These are phyloP conservation scores for Gliomastix tumulicola DNA, from an alignment of 2,329 filamentous ascomycete species.

Conservation along the genomic window DNA sequence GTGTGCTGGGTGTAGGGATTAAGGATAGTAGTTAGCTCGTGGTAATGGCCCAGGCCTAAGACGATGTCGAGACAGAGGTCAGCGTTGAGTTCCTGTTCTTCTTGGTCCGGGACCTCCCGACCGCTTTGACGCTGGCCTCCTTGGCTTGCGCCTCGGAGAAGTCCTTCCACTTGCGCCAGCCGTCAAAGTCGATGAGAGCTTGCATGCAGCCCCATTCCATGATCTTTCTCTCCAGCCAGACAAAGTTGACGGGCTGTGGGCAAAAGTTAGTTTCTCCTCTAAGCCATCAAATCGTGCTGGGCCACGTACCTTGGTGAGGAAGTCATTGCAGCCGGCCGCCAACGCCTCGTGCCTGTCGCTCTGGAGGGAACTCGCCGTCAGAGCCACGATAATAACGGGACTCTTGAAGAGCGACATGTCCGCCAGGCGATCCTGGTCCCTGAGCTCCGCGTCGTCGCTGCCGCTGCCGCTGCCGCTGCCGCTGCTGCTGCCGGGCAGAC, in stretches of 20 bases:
- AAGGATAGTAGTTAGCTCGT: too few relatives aligned
- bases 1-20: too few relatives aligned
- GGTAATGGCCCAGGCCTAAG: too few relatives aligned
- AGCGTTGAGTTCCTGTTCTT: slow-evolving; percentile 25
- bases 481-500: slow-evolving; percentile 37
- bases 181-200: slow-evolving; percentile 95
- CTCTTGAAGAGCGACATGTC: slow-evolving; percentile 78
- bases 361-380: slow-evolving; percentile 90
- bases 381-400: slow-evolving; percentile 93
- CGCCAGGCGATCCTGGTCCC: slow-evolving; percentile 62
- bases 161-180: slow-evolving; percentile 96
- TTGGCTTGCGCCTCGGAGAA: slow-evolving; percentile 39
- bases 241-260: slow-evolving; percentile 83
- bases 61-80: too few relatives aligned
- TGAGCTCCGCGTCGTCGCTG: slow-evolving; percentile 28
- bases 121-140: slow-evolving; percentile 32
- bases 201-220: slow-evolving; percentile 99
- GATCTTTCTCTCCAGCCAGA: slow-evolving; percentile 95
- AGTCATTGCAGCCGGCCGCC: slow-evolving; percentile 95
- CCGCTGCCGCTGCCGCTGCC: too few relatives aligned
- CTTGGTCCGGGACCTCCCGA: slow-evolving; percentile 24
- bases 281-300: too few relatives aligned
- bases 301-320: slow-evolving; percentile 78
- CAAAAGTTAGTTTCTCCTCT: slow-evolving; percentile 8
- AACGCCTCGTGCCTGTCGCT: slow-evolving; percentile 92